Evolutionary conservation across 495 filamentous ascomycete genomes (phyloP).

Genomic region (Paragyromitra xinjiangensis): DNA sequence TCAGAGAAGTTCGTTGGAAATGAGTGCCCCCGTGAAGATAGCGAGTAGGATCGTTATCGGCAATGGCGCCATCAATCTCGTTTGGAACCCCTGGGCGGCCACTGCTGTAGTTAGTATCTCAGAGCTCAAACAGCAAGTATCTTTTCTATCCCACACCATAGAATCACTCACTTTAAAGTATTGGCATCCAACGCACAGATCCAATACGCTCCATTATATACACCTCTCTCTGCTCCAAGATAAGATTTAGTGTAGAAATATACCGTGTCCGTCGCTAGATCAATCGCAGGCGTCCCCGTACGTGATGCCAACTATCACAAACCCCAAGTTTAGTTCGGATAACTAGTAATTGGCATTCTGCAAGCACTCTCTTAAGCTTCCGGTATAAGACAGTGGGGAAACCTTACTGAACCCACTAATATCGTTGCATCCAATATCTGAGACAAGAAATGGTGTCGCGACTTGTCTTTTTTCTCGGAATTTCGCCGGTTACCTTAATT

Average conservation of each 20-base stretch:
- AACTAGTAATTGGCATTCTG: neutral
- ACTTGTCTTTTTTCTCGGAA: constrained; percentile 57
- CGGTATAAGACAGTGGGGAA: constrained; percentile 9
- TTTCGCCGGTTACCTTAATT: constrained; percentile 55
- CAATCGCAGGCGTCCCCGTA: constrained; percentile 59
- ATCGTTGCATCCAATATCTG: constrained; percentile 60
- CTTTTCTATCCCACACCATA: neutral
- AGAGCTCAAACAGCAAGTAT: neutral
- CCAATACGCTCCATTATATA: constrained; percentile 42
- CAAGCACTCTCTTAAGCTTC: constrained; percentile 4
- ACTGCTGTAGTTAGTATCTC: neutral
- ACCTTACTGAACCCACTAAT: constrained; percentile 57
- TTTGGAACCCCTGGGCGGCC: constrained; percentile 60
- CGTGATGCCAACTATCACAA: constrained; percentile 55
- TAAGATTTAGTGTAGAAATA: constrained; percentile 62
- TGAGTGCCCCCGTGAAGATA: constrained; percentile 62
- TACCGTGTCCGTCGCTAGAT: constrained; percentile 59
- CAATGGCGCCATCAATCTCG: constrained; percentile 59
- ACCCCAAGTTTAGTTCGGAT: neutral
- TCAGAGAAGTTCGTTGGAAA: constrained; percentile 60
- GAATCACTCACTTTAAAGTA: constrained; percentile 21
- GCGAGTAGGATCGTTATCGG: constrained; percentile 60
- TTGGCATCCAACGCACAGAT: constrained; percentile 28
- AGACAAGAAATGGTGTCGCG: constrained; percentile 58
- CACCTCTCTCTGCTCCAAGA: constrained; percentile 27